These are phyloP conservation scores for Globisporangium apiculatum DNA, from an alignment of 352 stramenopile species.

Conservation along the genomic window DNA sequence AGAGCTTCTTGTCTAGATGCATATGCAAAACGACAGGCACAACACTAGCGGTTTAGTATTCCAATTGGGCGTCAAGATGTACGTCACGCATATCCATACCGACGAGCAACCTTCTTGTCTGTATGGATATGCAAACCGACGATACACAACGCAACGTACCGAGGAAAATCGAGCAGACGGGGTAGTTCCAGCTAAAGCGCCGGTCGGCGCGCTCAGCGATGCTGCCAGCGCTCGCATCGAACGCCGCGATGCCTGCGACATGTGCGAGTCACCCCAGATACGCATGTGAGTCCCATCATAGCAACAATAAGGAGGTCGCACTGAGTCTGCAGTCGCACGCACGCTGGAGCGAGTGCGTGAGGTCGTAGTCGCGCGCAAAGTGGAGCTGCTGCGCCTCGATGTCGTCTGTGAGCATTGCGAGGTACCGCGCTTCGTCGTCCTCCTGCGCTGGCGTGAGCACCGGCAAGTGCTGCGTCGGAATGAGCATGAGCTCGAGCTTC, in stretches of 20 bases:
- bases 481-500: conserved; percentile 56
- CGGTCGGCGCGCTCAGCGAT: conserved; percentile 75
- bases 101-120: background rate
- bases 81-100: too few relatives aligned
- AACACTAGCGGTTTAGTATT: too few relatives aligned
- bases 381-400: conserved; percentile 62
- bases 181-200: conserved; percentile 93
- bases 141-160: conserved; percentile 17
- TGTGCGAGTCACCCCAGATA: background rate
- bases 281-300: background rate
- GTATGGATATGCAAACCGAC: background rate
- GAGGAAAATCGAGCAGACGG: conserved; percentile 44
- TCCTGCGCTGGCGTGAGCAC: conserved; percentile 40
- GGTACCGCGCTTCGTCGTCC: conserved; percentile 51
- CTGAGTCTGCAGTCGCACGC: conserved; percentile 10
- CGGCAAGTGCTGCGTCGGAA: conserved; percentile 53
- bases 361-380: conserved; percentile 68
- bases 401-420: conserved; percentile 50
- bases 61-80: too few relatives aligned
- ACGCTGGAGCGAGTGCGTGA: conserved; percentile 77
- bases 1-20: conserved; percentile 63
- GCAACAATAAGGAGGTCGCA: too few relatives aligned
- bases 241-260: conserved; percentile 36
- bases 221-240: conserved; percentile 39
- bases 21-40: background rate